Evolutionary conservation across 179 eudicot species (phyloP), one percentile per base, ranked within the genome.

Genomic region (Silene vulgaris): DNA sequence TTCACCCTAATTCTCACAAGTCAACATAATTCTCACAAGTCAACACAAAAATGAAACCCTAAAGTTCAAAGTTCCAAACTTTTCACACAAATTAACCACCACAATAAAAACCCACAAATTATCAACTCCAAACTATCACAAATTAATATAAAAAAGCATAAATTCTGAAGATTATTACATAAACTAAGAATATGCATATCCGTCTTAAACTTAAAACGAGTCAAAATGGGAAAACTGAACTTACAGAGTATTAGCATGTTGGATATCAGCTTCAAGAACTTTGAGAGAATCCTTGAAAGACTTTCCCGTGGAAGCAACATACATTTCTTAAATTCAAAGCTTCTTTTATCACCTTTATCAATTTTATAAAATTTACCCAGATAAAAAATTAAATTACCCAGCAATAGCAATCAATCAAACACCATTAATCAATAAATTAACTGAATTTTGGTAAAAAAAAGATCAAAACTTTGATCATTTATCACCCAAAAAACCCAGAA

Each of bases 231-330:
- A 35, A 35, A 35, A 35, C 40, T 35, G 40, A 35, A 69, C 90
- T 79, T 77, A 93, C 98, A 93, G 82, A 68, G 91, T 89, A 81
- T 93, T 93, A 74, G 98, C 98, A 81, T 93, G 98, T 78, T 93
- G 97, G 85, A 91, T 91, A 87, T 93, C 97, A 20, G 97, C 98
- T 91, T 91, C 97, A 26, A 93, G 95, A 21, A 85, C 91, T 87
- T 93, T 93, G 65, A 93, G 88, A 76, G 97, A 93, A 81, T 93
- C 97, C 89, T 89, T 93, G 85, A 91, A 93, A 30, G 97, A 89
- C 78, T 84, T 93, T 72, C 90, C 77, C 90, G 89, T 84, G 60
- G 90, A 80, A 66, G 82, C 88, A 30, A 74, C 86, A 75, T 90
- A 88, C 96, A 89, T 90, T 74, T 77, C 82, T 29, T 21, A 65